phyloP scores from a whole-genome alignment of 306 rosid genomes.

The Mimosa bimucronata region DNA sequence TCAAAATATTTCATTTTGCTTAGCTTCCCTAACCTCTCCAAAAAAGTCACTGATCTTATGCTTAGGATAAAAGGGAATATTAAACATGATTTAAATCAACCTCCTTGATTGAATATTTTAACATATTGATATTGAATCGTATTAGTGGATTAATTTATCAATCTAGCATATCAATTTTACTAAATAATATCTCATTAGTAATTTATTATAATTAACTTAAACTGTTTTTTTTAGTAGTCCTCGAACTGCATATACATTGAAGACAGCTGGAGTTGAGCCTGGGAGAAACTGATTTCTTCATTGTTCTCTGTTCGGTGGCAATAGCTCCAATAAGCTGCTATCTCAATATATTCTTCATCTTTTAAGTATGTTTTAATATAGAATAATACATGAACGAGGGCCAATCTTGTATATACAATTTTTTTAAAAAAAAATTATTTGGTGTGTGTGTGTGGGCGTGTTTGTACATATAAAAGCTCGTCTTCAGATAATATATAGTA shows the following conservation, averaged over 20 bases:
- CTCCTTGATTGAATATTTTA: background rate
- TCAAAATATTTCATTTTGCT: too few species aligned
- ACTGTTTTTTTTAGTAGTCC: slow-evolving; percentile 25
- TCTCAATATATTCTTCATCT: slow-evolving; percentile 8
- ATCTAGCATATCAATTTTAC: background rate
- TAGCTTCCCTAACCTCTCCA: too few species aligned
- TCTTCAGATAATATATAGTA: background rate
- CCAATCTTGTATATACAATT: background rate
- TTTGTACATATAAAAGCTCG: background rate
- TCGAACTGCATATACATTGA: slow-evolving; percentile 42
- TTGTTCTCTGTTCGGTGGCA: background rate
- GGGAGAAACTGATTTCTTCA: slow-evolving; percentile 7
- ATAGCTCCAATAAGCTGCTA: background rate
- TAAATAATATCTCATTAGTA: background rate
- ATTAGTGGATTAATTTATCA: background rate
- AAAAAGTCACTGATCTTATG: too few species aligned
- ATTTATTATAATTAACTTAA: background rate
- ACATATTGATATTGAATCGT: background rate
- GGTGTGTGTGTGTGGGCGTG: background rate
- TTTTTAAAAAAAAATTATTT: background rate
- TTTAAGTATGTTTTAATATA: background rate
- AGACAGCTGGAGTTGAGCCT: slow-evolving; percentile 44
- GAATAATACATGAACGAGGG: slow-evolving; percentile 20
- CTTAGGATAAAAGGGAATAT: too few species aligned
- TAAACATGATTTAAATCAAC: too few species aligned